Percentiles rank a stretch among this genome's conserved stretches.
These are phyloP conservation scores for Daldinia loculata DNA, from an alignment of 495 filamentous ascomycete genomes.

Conservation along the genomic window DNA sequence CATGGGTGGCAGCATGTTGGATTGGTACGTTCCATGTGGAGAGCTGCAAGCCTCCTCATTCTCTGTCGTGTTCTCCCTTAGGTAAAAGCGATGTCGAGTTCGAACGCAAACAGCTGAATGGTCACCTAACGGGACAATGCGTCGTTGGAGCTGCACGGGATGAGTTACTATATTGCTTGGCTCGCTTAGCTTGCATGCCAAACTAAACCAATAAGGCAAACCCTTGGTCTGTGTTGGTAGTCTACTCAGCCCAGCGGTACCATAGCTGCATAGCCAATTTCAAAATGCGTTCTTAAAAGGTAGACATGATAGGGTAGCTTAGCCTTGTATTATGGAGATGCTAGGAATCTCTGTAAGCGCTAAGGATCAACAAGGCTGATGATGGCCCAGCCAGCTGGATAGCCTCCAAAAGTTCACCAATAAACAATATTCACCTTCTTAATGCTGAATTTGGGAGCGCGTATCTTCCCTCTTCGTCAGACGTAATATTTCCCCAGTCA, in stretches of 20 bases:
- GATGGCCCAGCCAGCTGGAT: conserved; percentile 1
- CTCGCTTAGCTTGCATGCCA: background rate
- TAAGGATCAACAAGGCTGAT: conserved; percentile 6
- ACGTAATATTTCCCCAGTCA: too few species aligned
- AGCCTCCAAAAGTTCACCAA: background rate
- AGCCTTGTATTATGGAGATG: conserved; percentile 14
- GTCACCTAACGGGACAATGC: background rate
- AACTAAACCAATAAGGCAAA: background rate
- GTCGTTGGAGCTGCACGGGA: conserved; percentile 2
- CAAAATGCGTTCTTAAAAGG: background rate
- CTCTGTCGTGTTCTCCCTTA: background rate
- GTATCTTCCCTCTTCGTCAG: background rate
- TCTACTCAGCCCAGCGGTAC: background rate
- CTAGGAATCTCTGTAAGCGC: background rate
- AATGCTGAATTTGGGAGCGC: background rate
- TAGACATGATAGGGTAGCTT: conserved; percentile 2
- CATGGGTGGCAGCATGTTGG: background rate
- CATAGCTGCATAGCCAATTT: background rate
- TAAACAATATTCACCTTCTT: background rate
- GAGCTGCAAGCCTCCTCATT: background rate
- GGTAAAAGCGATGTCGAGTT: background rate
- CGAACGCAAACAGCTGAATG: background rate
- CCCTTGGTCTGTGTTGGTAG: background rate
- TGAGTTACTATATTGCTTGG: background rate
- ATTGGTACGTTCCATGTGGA: conserved; percentile 14